A percentile compares a stretch with the other conserved stretches of the same genome.
Evolutionary conservation across 2,329 filamentous ascomycete species (phyloP).

Genomic region (Ceratocystis harringtonii): DNA sequence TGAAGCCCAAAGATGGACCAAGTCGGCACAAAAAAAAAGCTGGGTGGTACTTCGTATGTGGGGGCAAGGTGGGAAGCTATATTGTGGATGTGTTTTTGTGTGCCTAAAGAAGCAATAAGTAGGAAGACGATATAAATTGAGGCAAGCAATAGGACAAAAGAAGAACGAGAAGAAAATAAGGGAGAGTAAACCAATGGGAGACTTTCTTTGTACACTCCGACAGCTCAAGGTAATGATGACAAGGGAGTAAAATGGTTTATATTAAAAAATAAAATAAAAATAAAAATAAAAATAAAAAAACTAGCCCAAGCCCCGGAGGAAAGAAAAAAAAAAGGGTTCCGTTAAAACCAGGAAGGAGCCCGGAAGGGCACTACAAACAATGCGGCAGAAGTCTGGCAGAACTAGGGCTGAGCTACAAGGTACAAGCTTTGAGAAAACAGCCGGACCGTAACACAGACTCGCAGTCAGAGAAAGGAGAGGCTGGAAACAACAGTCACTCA

Average conservation of each 20-base stretch:
- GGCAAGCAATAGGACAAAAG: neutral
- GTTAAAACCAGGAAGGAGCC: neutral
- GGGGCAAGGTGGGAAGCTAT: too few species aligned
- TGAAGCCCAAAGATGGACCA: too few species aligned
- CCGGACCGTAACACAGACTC: neutral
- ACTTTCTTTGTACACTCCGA: too few species aligned
- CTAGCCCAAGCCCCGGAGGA: neutral
- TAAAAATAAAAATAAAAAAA: neutral
- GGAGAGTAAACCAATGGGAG: neutral
- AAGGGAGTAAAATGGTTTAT: neutral
- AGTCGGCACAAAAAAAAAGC: too few species aligned
- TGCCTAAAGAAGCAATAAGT: too few species aligned
- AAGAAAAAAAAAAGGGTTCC: neutral
- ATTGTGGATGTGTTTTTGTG: neutral
- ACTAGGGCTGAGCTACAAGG: neutral
- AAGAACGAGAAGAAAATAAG: neutral
- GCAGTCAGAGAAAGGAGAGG: too few species aligned
- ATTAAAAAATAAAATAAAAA: neutral
- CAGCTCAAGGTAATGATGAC: neutral
- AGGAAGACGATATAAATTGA: neutral
- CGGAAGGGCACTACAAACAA: neutral
- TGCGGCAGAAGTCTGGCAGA: neutral
- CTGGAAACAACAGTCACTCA: too few species aligned
- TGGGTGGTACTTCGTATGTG: too few species aligned
- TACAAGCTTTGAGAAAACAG: neutral